Evolutionary conservation across 1,139 yeast genomes (phyloP), one percentile per base, ranked within the genome.

Genomic region (Chernovozyma sophiae-reginae): DNA sequence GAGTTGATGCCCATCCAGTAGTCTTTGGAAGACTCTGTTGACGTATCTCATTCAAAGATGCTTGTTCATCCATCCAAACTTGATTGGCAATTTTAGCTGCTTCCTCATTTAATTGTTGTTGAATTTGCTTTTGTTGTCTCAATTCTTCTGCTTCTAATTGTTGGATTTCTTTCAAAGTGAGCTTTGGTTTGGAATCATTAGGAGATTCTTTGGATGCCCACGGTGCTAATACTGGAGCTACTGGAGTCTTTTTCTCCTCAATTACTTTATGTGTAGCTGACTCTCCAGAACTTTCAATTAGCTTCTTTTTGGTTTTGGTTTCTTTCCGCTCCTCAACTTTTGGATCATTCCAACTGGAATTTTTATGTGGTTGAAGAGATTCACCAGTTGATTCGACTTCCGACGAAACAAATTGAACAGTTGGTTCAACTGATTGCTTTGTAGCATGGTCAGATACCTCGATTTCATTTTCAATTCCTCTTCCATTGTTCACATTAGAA

Each of bases 131-230:
- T 46, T 65, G 69, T 42, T 64, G 67, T 32, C 58, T 65, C 28
- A 59, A 51, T 45, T 68, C 77, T 40, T 74, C 77, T 31, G 81
- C 81, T 52, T 84, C 94, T 42, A 80, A 58, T 43, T 69, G 74
- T 56, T 83, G 92, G 44, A 86, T 81, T 53, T 86, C 86, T 41
- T 78, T 76, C 46, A 86, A 64, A 1, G 86, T 70, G 41, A 80
- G 60, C n/a, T 70, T 56, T 30, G 82, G 80, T 37, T 68, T 60
- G 15, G 60, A 48, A 12, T 56, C 39, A 25, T 34, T 48, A 33
- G 12, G 45, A 36, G 8, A 47, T 25, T 56, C 31, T 14, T 55
- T 49, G 10, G 60, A 47, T 5, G 83, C 82, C 83, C 83, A 78
- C 30, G 84, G 83, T 7, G 83, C 83, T 41, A 72, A 53, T 36